Evolutionary conservation across 441 rosid genomes (phyloP), one percentile per base, ranked within the genome.

Genomic region (Euphorbia celastroides): DNA sequence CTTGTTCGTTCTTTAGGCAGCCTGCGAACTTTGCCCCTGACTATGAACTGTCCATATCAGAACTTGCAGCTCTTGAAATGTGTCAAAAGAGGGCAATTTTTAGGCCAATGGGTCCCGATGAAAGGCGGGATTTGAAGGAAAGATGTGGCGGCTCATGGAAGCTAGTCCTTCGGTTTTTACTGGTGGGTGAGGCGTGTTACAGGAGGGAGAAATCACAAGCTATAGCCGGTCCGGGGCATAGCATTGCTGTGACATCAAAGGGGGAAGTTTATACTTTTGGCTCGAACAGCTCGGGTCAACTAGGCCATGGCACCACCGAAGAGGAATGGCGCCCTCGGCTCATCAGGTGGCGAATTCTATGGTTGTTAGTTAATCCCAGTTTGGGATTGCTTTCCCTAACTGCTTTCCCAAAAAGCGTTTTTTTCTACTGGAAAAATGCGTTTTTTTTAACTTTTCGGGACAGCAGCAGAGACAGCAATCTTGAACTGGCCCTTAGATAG

Each of bases 31-130:
- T 92, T 59, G 61, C 87, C 58, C 99, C 98, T 2, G 95, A 92
- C 77, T 64, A 44, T 75, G 85, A 69, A 65, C 72, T 95, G 67
- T 87, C 97, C 25, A 79, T 95, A 58, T 51, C 98, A 0, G 99
- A 95, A 86, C 88, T 95, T 31, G 98, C 98, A 60, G 97, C 99
- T 75, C 82, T 95, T n/a, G 99, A 95, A 67, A 84, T 95, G 97
- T 95, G 99, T 83, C 81, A 73, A 52, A 88, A 83, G 75, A 83
- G 98, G 64, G 93, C 80, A 60, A 82, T 95, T 46, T 88, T 92
- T 78, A 92, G 85, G 78, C 92, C 88, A 14, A 92, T 92, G 99
- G 74, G 75, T 0, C 75, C 80, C 10, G 88, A 83, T 69, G 95
- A 90, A 67, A 82, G 85, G 42, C 86, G 71, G 71, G 82, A 74